These are phyloP conservation scores for Primulina eburnea DNA, from an alignment of 257 asterid species.

Conservation along the genomic window DNA sequence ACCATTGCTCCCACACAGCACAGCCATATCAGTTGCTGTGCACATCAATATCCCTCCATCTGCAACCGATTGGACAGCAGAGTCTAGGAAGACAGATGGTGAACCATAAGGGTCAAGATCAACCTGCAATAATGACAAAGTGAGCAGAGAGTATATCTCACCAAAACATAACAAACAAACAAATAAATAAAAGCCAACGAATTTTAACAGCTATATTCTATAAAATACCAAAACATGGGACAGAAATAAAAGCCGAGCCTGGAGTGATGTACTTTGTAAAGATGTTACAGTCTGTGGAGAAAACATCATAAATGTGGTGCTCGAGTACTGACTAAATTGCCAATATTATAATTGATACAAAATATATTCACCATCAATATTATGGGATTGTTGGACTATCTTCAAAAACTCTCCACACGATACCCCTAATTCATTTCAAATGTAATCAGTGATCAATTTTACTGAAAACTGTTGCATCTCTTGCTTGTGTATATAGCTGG, in stretches of 20 bases:
- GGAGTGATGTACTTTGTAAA: neutral
- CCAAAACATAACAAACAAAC: neutral
- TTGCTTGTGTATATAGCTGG: neutral
- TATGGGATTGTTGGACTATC: neutral
- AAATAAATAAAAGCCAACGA: neutral
- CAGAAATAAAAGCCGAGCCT: neutral
- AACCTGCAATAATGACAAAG: constrained; percentile 49
- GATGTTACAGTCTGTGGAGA: neutral
- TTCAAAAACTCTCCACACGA: neutral
- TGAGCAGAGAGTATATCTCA: constrained; percentile 13
- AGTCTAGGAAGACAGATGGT: constrained; percentile 90
- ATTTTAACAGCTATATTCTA: neutral
- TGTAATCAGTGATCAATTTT: neutral
- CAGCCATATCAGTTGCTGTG: constrained; percentile 99
- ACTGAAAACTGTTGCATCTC: neutral
- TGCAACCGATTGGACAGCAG: constrained; percentile 88
- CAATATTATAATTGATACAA: neutral
- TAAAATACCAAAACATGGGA: neutral
- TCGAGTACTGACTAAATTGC: neutral
- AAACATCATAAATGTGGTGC: neutral
- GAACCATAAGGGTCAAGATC: constrained; percentile 99
- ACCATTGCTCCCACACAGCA: constrained; percentile 91
- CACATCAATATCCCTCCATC: constrained; percentile 97
- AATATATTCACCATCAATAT: neutral
- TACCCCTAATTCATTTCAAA: neutral